phyloP scores from a whole-genome alignment of 1,284 basidiomycete species.

The Bjerkandera adusta region DNA sequence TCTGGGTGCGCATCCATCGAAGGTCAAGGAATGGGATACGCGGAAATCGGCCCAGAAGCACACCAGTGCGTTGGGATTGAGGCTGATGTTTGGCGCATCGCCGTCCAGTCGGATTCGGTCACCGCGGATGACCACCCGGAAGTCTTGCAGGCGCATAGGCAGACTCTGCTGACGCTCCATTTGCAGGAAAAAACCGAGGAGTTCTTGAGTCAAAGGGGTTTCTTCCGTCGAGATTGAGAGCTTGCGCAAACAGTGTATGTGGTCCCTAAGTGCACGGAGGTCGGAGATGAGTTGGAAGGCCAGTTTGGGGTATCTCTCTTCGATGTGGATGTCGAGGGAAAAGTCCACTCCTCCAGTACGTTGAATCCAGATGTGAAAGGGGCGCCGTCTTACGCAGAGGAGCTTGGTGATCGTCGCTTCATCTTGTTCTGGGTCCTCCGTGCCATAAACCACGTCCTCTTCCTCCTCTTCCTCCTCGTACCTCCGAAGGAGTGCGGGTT shows the following conservation, averaged over 20 bases:
- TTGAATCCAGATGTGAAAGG: conserved; percentile 11
- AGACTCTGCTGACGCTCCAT: too few species aligned
- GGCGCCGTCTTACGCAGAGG: conserved; percentile 11
- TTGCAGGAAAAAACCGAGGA: conserved; percentile 4
- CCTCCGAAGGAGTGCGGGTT: too few species aligned
- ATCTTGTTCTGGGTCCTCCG: conserved; percentile 11
- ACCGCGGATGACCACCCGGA: too few species aligned
- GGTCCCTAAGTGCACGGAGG: not conserved
- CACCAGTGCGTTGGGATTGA: too few species aligned
- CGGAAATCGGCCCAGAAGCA: not conserved
- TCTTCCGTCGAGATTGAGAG: conserved; percentile 3
- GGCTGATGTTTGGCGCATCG: too few species aligned
- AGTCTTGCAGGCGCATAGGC: too few species aligned
- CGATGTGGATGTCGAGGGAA: not conserved
- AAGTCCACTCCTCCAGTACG: conserved; percentile 4
- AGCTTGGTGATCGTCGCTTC: not conserved
- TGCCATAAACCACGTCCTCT: too few species aligned
- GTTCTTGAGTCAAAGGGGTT: not conserved
- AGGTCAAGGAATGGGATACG: not conserved
- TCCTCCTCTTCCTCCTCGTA: too few species aligned
- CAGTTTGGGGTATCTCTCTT: not conserved
- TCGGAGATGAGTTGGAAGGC: not conserved
- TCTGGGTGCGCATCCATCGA: not conserved
- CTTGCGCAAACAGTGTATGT: conserved; percentile 1
- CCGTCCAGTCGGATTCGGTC: too few species aligned